A percentile compares a stretch with the other conserved stretches of the same genome.
phyloP scores from a whole-genome alignment of 2,329 filamentous ascomycete species.

The Fusarium piperis region DNA sequence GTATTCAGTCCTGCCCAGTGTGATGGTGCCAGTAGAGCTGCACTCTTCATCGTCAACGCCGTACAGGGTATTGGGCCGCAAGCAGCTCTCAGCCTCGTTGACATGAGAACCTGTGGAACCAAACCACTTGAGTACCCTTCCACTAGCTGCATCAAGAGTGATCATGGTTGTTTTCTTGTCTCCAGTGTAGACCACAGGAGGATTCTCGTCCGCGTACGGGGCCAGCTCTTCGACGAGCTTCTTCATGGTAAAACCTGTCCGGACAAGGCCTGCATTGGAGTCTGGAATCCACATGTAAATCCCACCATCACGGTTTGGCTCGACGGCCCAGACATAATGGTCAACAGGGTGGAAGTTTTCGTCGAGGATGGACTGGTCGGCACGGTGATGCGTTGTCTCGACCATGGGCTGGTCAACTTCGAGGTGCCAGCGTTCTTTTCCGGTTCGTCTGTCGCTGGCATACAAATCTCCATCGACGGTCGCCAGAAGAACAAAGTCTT shows the following conservation, averaged over 20 bases:
- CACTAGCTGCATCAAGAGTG: conserved; percentile 87
- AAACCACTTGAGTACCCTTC: conserved; percentile 84
- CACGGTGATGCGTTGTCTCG: conserved; percentile 83
- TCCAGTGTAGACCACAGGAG: conserved; percentile 87
- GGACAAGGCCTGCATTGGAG: conserved; percentile 66
- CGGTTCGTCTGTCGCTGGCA: conserved; percentile 88
- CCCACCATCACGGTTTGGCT: conserved; percentile 86
- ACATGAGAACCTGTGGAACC: conserved; percentile 76
- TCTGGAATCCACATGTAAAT: conserved; percentile 86
- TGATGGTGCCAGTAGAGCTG: conserved; percentile 80
- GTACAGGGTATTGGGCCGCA: conserved; percentile 72
- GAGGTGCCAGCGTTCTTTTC: conserved; percentile 85
- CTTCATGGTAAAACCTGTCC: conserved; percentile 81
- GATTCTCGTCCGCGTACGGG: conserved; percentile 78
- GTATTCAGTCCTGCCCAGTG: conserved; percentile 88
- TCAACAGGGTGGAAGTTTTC: conserved; percentile 74
- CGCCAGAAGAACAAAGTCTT: conserved; percentile 99
- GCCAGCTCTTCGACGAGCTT: conserved; percentile 84
- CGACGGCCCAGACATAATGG: conserved; percentile 94
- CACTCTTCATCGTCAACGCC: conserved; percentile 79
- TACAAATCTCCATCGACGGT: conserved; percentile 98
- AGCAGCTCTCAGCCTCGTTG: conserved; percentile 79
- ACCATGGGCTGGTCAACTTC: conserved; percentile 88
- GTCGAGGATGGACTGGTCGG: conserved; percentile 70
- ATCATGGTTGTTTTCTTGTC: conserved; percentile 91